Percentiles rank a stretch among this genome's conserved stretches.
phyloP scores from a whole-genome alignment of 2,329 filamentous ascomycete genomes.

The Trichoderma breve region DNA sequence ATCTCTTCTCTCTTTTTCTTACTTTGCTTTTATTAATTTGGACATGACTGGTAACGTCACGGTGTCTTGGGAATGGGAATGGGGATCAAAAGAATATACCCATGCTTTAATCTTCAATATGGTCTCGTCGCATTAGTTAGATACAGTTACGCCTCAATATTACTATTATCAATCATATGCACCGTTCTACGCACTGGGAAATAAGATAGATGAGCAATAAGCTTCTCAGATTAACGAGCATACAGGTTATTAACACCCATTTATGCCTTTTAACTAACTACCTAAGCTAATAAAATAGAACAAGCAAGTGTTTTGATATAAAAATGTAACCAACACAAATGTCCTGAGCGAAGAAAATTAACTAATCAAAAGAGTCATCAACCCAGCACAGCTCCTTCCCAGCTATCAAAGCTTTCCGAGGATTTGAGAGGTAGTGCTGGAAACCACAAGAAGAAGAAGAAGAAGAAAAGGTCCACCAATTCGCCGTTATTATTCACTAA shows the following conservation, averaged over 20 bases:
- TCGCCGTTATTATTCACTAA: neutral
- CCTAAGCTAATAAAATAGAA: neutral
- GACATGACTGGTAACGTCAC: neutral
- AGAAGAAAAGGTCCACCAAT: neutral
- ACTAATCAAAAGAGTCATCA: neutral
- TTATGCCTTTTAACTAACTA: neutral
- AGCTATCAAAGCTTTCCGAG: neutral
- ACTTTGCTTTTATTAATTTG: neutral
- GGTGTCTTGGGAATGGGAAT: neutral
- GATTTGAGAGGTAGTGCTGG: neutral
- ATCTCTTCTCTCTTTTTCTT: neutral
- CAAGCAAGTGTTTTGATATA: neutral
- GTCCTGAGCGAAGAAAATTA: neutral
- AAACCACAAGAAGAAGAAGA: neutral
- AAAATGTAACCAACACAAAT: neutral
- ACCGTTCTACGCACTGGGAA: no score
- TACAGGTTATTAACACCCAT: neutral
- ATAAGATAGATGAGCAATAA: neutral
- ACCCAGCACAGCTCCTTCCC: neutral
- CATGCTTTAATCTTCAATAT: neutral
- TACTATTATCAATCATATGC: neutral
- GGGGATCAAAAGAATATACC: neutral
- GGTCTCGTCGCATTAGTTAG: neutral
- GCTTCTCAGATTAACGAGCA: neutral
- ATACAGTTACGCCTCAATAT: neutral